Percentiles rank a stretch among this genome's conserved stretches.
These are phyloP conservation scores for Kockiozyma suomiensis DNA, from an alignment of 805 yeast species.

Conservation along the genomic window DNA sequence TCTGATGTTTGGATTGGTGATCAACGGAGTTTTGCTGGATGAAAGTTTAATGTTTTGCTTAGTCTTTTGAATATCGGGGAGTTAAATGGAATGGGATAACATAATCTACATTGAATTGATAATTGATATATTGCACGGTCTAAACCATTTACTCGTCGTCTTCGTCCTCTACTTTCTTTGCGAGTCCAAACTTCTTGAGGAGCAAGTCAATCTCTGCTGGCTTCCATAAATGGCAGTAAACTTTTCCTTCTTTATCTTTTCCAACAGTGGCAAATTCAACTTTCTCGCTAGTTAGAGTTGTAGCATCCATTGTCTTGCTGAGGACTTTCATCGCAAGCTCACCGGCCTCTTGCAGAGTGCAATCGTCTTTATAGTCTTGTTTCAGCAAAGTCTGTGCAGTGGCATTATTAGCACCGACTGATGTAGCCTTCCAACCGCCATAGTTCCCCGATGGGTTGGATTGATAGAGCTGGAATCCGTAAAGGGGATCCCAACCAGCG, in stretches of 20 bases:
- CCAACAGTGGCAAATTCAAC: slow-evolving; percentile 87
- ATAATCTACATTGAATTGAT: not conserved
- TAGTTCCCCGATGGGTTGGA: slow-evolving; percentile 98
- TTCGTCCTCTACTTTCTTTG: slow-evolving; percentile 59
- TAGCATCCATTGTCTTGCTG: slow-evolving; percentile 89
- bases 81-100: too few species aligned
- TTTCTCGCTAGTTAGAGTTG: slow-evolving; percentile 83
- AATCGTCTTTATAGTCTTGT: slow-evolving; percentile 89
- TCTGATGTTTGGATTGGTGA: slow-evolving; percentile 3
- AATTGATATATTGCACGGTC: not conserved
- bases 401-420: slow-evolving; percentile 93
- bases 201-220: slow-evolving; percentile 75
- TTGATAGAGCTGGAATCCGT: slow-evolving; percentile 88
- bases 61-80: too few species aligned
- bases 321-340: slow-evolving; percentile 88
- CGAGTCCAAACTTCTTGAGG: slow-evolving; percentile 71
- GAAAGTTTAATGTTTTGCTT: not conserved
- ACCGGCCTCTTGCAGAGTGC: slow-evolving; percentile 66
- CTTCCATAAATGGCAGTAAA: slow-evolving; percentile 73
- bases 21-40: not conserved
- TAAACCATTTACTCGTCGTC: slow-evolving; percentile 25
- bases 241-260: slow-evolving; percentile 52
- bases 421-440: slow-evolving; percentile 97
- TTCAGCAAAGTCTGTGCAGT: slow-evolving; percentile 95
- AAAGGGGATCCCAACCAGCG: slow-evolving; percentile 87